phyloP scores from a whole-genome alignment of 306 rosid genomes.

The Prunus kanzakura region DNA sequence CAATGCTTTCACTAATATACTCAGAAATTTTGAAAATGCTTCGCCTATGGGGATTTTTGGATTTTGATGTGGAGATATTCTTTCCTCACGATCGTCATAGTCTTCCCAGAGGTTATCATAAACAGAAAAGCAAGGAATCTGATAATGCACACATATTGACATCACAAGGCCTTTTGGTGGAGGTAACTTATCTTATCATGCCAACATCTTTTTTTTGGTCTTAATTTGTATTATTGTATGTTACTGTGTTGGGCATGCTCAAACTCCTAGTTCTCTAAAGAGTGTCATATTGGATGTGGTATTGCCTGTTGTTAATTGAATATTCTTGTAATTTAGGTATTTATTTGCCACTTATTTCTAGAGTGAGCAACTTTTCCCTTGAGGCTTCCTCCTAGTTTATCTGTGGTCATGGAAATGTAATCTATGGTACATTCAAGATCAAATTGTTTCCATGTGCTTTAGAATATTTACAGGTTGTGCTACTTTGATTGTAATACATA shows the following conservation, averaged over 20 bases:
- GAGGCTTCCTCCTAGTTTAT: not conserved
- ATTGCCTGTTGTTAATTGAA: not conserved
- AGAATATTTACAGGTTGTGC: not conserved
- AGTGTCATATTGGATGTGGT: not conserved
- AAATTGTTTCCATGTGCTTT: not conserved
- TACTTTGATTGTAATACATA: not conserved
- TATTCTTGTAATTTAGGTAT: not conserved
- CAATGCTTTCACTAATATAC: slow-evolving; percentile 77
- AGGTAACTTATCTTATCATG: slow-evolving; percentile 45
- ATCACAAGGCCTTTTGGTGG: slow-evolving; percentile 64
- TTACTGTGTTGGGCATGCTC: not conserved
- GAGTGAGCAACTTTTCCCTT: not conserved
- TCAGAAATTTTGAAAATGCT: slow-evolving; percentile 89
- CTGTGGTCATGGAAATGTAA: not conserved
- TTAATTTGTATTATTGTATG: not conserved
- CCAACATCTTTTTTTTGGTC: not conserved
- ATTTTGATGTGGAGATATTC: slow-evolving; percentile 88
- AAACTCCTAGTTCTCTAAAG: not conserved
- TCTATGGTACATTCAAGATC: not conserved
- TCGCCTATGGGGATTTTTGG: slow-evolving; percentile 86
- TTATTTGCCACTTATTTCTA: not conserved
- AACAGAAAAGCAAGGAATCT: slow-evolving; percentile 83
- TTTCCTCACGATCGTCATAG: slow-evolving; percentile 63
- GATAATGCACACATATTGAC: slow-evolving; percentile 86
- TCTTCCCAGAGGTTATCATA: slow-evolving; percentile 82